phyloP scores from a whole-genome alignment of 164 flowering plant species.

The Chimonanthus praecox region DNA sequence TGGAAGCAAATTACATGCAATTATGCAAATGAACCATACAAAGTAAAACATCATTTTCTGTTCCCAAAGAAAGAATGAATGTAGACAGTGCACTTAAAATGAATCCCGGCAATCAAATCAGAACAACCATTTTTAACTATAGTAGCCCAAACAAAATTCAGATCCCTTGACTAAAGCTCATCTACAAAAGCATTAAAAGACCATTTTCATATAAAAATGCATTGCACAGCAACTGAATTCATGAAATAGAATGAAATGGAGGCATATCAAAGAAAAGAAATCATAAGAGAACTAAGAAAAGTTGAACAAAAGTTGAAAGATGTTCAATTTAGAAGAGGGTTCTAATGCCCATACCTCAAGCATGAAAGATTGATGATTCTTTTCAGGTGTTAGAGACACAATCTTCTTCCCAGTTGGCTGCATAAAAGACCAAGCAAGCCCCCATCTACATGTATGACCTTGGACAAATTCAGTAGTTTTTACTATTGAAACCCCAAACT shows the following conservation, averaged over 20 bases:
- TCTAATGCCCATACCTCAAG: slow-evolving; percentile 56
- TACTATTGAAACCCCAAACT: slow-evolving; percentile 67
- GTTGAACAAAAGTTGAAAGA: not conserved
- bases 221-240: not conserved
- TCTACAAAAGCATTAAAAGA: not conserved
- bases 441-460: slow-evolving; percentile 92
- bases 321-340: not conserved
- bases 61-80: not conserved
- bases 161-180: not conserved
- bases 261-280: not conserved
- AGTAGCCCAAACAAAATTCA: not conserved
- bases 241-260: not conserved
- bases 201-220: not conserved
- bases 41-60: not conserved
- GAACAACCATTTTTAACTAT: not conserved
- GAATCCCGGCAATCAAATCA: not conserved
- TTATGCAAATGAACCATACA: not conserved
- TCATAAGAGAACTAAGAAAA: not conserved
- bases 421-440: slow-evolving; percentile 93
- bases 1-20: not conserved
- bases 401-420: slow-evolving; percentile 48
- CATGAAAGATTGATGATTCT: slow-evolving; percentile 60
- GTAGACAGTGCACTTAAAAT: not conserved
- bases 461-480: slow-evolving; percentile 96
- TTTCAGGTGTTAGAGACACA: slow-evolving; percentile 33